phyloP scores from a whole-genome alignment of 352 stramenopile genomes.

The Aphanomyces astaci region DNA sequence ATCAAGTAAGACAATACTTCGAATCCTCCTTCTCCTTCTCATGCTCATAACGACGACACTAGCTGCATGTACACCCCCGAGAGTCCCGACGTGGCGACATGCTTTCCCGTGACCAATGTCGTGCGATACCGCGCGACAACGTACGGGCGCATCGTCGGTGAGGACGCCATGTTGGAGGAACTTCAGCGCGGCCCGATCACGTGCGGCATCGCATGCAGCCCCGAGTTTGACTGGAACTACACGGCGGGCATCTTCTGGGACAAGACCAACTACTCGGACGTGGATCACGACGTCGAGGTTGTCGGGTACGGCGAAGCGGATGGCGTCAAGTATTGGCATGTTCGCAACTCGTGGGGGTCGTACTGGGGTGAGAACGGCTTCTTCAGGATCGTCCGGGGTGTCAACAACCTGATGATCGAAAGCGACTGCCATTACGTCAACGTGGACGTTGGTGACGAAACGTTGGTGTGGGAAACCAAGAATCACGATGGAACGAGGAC shows the following conservation, averaged over 20 bases:
- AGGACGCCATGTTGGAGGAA: slow-evolving; percentile 79
- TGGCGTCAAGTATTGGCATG: slow-evolving; percentile 88
- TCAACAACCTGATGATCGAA: slow-evolving; percentile 90
- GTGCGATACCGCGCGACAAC: slow-evolving; percentile 70
- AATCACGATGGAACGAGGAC: background rate
- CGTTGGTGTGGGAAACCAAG: slow-evolving; percentile 22
- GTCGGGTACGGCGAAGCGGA: slow-evolving; percentile 87
- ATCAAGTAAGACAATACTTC: slow-evolving; percentile 55
- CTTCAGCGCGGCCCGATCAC: slow-evolving; percentile 83
- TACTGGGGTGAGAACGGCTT: slow-evolving; percentile 90
- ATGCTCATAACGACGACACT: slow-evolving; percentile 9
- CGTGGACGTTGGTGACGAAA: slow-evolving; percentile 22
- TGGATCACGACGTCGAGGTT: slow-evolving; percentile 87
- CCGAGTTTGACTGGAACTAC: slow-evolving; percentile 85
- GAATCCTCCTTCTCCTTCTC: too few relatives aligned
- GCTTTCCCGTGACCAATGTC: slow-evolving; percentile 67
- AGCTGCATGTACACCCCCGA: slow-evolving; percentile 71
- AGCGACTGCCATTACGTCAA: slow-evolving; percentile 48
- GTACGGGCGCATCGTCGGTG: slow-evolving; percentile 56
- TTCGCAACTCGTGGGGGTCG: slow-evolving; percentile 88
- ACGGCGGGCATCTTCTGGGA: slow-evolving; percentile 87
- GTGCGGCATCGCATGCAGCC: slow-evolving; percentile 89
- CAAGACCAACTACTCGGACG: slow-evolving; percentile 79
- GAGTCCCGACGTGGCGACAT: slow-evolving; percentile 35
- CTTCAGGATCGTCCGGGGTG: slow-evolving; percentile 80